Evolutionary conservation across 2,329 filamentous ascomycete species (phyloP), one percentile per base, ranked within the genome.

Genomic region (Cladosporium sp.): DNA sequence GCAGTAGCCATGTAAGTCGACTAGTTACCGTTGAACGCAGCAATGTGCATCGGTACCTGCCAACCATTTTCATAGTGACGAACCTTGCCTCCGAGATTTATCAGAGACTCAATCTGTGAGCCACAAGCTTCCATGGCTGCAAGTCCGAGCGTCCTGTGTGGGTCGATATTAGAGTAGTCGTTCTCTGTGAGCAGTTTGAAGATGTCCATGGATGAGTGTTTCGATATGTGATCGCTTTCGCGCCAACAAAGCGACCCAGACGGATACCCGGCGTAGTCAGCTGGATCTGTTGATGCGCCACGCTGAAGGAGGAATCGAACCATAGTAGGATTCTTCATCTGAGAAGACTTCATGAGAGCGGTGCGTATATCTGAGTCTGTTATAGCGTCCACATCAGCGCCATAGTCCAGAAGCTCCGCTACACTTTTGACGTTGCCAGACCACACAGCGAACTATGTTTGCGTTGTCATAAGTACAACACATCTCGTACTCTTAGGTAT

Each of bases 351-450:
- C 61, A 6, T 36, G 10, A 73, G 65, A 7, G 71, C 69, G 16
- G 64, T 61, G 11, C 64, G 54, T 5, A 67, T 67, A 60, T 70
- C 70, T 26, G 68, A 69, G 30, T 67, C 69, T 6, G 67, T 68
- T 8, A 69, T 65, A 5, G 68, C 70, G 39, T 72, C 64, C 14
- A 70, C 58, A 2, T 43, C 25, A 16, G 67, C 66, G 5, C 70
- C 71, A 18, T 63, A 62, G 11, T 53, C 34, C 2, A 73, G 61
- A 1, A 73, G 67, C 6, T 51, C 26, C 4, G 68, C 46, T 18
- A 72, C 69, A 11, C 70, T 60, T 16, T 39, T 32, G 13, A 68
- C 5, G 8, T 11, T 30, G 4, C n/a, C n/a, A n/a, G 5, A 16
- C 3, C 5, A 1, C 2, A 25, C 23, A 21, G 58, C 58, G 10